Evolutionary conservation across 192 early-diverging fungal genomes (phyloP), one percentile per base, ranked within the genome.

Genomic region (Fimicolochytrium jonesii): DNA sequence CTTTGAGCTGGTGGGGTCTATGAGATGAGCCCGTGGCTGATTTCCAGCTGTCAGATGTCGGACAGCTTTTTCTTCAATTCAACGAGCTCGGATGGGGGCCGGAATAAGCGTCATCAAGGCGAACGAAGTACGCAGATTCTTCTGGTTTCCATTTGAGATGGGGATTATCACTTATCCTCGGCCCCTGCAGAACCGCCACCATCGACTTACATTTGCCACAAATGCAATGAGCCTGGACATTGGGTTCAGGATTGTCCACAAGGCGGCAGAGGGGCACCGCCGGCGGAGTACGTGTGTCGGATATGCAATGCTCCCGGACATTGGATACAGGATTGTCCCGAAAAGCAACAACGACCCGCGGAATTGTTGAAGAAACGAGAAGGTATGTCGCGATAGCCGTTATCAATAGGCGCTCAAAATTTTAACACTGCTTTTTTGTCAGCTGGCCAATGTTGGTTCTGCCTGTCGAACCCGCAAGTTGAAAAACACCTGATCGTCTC

Each of bases 401-500:
- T n/a, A n/a, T n/a, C n/a, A n/a, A n/a, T n/a, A n/a, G n/a, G n/a
- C n/a, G n/a, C n/a, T n/a, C n/a, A n/a, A n/a, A n/a, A n/a, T n/a
- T n/a, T n/a, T n/a, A n/a, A n/a, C n/a, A n/a, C n/a, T n/a, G n/a
- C n/a, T 17, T 26, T 55, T 23, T 26, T 23, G 30, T 18, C 50
- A 76, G 70, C 72, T 17, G 35, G 63, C 29, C 77, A 85, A 3
- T 98, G 95, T 74, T 98, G 95, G 95, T 98, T 98, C 71, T 98
- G 95, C 68, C 75, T 98, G 44, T 81, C 91, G 0, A 94, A 92
- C 61, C 93, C 95, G 1, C 86, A 88, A 35, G 73, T 94, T 23
- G 90, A 88, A 64, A 91, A 92, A 72, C 92, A 95, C 47, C 76
- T 98, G 56, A 91, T 98, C 66, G 82, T 88, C 2, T 83, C 87